Evolutionary conservation across 148 eudicot species (phyloP).

Genomic region (Amaranthus palmeri): DNA sequence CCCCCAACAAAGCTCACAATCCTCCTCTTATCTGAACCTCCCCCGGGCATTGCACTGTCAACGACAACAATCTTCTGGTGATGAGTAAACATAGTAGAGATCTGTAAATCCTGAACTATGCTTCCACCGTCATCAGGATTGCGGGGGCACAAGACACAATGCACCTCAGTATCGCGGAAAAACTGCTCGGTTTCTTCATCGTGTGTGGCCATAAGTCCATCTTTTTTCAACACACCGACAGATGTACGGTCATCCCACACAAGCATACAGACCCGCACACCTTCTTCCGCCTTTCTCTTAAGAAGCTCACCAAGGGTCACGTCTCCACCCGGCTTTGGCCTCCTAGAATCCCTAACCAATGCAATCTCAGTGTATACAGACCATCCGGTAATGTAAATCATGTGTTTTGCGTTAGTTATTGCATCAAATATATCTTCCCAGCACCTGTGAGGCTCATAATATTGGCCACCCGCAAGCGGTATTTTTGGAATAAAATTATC

Average conservation of each 20-base stretch:
- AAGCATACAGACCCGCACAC: slow-evolving; percentile 67
- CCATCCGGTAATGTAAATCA: slow-evolving; percentile 84
- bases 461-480: slow-evolving; percentile 57
- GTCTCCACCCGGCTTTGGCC: slow-evolving; percentile 65
- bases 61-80: slow-evolving; percentile 78
- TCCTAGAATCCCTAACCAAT: slow-evolving; percentile 58
- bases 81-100: slow-evolving; percentile 79
- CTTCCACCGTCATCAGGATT: slow-evolving; percentile 79
- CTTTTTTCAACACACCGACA: slow-evolving; percentile 52
- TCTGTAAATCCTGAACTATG: slow-evolving; percentile 53
- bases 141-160: slow-evolving; percentile 74
- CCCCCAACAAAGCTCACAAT: slow-evolving; percentile 83
- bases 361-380: slow-evolving; percentile 68
- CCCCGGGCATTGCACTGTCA: slow-evolving; percentile 56
- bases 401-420: slow-evolving; percentile 56
- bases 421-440: slow-evolving; percentile 88
- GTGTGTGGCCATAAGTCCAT: slow-evolving; percentile 79
- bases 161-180: slow-evolving; percentile 47
- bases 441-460: slow-evolving; percentile 70
- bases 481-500: slow-evolving; percentile 68
- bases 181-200: slow-evolving; percentile 57
- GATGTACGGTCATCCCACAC: slow-evolving; percentile 88
- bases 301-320: slow-evolving; percentile 62
- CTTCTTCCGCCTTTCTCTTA: slow-evolving; percentile 68
- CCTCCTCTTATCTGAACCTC: slow-evolving; percentile 49